Conservation (phyloP, 352 stramenopile genomes). For the Thalassiosira hispida region DNA sequence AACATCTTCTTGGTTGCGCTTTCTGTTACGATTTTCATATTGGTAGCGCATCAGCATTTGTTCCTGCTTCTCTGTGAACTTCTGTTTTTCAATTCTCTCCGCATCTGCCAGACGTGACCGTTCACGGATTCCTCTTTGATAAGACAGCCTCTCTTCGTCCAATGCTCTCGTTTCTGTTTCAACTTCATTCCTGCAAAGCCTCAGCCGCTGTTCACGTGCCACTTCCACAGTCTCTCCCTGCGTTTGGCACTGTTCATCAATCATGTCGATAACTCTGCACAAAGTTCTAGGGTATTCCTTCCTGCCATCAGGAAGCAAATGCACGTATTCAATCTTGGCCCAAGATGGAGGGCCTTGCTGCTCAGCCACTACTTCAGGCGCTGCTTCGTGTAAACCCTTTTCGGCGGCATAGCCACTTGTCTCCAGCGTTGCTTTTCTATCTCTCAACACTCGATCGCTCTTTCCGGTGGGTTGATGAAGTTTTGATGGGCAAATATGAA, state of each 20-base stretch:
- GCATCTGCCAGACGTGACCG: slow-evolving; percentile 46
- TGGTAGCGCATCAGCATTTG: slow-evolving; percentile 55
- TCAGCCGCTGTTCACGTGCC: slow-evolving; percentile 49
- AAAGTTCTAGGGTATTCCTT: slow-evolving; percentile 48
- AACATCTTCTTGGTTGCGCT: slow-evolving; percentile 48
- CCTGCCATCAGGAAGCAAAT: slow-evolving; percentile 51
- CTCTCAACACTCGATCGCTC: slow-evolving; percentile 41
- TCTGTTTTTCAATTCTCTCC: slow-evolving; percentile 69
- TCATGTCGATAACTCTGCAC: slow-evolving; percentile 47
- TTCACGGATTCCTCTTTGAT: slow-evolving; percentile 59
- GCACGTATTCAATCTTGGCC: slow-evolving; percentile 49
- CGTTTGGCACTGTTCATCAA: slow-evolving; percentile 54
- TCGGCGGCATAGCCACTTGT: neutral
- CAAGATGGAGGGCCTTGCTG: slow-evolving; percentile 30
- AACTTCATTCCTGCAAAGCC: slow-evolving; percentile 53
- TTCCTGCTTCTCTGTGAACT: slow-evolving; percentile 51
- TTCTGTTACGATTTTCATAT: slow-evolving; percentile 62
- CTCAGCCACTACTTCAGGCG: slow-evolving; percentile 10
- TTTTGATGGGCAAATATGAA: neutral
- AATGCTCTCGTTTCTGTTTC: slow-evolving; percentile 45
- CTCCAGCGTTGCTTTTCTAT: slow-evolving; percentile 22
- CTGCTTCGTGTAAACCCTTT: neutral
- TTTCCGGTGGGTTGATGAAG: neutral
- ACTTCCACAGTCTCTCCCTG: slow-evolving; percentile 44
- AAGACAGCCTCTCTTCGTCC: slow-evolving; percentile 56